Conservation (phyloP, 345 rosid species). For the Aegle marmelos region DNA sequence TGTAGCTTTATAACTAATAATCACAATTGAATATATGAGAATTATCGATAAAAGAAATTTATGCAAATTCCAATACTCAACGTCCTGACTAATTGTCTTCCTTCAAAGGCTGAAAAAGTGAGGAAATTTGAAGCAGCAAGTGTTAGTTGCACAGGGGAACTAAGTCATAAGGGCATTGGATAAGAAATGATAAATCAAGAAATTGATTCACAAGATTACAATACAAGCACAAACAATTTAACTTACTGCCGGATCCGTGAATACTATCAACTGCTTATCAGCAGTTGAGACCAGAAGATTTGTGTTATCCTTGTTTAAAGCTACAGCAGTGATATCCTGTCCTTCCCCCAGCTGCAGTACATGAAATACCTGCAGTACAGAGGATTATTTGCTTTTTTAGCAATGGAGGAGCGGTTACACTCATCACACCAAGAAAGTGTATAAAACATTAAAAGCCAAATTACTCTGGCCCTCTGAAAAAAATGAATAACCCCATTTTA, state of each 20-base stretch:
- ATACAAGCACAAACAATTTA: slow-evolving; percentile 1
- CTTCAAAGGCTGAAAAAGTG: not conserved
- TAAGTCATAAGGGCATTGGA: not conserved
- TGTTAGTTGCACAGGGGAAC: not conserved
- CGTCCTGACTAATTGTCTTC: not conserved
- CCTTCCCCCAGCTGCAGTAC: slow-evolving; percentile 61
- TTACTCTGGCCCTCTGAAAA: not conserved
- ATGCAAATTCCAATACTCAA: not conserved
- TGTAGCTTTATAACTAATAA: not conserved
- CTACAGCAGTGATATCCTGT: slow-evolving; percentile 83
- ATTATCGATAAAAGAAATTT: not conserved
- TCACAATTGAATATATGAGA: not conserved
- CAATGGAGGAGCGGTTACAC: not conserved
- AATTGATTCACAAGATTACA: not conserved
- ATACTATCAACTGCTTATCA: slow-evolving; percentile 83
- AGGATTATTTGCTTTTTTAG: slow-evolving; percentile 7
- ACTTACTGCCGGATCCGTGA: slow-evolving; percentile 96
- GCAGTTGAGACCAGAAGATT: slow-evolving; percentile 90
- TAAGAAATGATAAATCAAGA: not conserved
- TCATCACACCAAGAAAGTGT: not conserved
- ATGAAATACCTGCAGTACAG: slow-evolving; percentile 66
- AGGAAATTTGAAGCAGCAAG: not conserved
- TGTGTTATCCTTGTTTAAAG: slow-evolving; percentile 75
- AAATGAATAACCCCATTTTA: not conserved
- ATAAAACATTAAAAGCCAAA: not conserved